Evolutionary conservation across 441 rosid genomes (phyloP).

Genomic region (Corymbia citriodora): DNA sequence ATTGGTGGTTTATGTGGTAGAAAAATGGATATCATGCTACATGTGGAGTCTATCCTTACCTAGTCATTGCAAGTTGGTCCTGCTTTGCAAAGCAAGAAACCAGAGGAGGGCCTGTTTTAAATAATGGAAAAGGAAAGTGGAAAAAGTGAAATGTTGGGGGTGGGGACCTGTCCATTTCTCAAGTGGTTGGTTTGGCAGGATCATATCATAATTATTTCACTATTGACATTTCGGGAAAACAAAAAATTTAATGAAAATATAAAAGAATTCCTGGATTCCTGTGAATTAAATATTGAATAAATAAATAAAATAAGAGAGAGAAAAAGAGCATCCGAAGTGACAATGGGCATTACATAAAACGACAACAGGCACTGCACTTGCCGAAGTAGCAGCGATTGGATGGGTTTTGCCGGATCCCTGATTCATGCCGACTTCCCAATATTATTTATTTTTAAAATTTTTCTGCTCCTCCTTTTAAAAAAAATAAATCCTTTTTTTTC

Average conservation of each 20-base stretch:
- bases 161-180: neutral
- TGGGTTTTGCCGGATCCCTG: neutral
- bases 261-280: neutral
- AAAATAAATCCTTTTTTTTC: neutral
- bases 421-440: neutral
- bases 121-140: neutral
- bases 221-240: neutral
- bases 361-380: neutral
- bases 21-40: neutral
- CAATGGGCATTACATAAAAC: neutral
- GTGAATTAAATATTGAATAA: neutral
- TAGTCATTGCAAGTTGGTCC: neutral
- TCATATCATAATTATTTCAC: neutral
- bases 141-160: neutral
- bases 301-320: neutral
- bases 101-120: neutral
- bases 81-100: neutral
- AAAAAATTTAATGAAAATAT: neutral
- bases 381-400: neutral
- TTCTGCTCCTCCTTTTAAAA: too few relatives aligned
- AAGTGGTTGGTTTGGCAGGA: neutral
- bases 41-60: neutral
- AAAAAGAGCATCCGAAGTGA: neutral
- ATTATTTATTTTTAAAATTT: neutral
- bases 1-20: neutral